A percentile compares a stretch with the other conserved stretches of the same genome.
phyloP scores from a whole-genome alignment of 2,329 filamentous ascomycete species.

The Colletotrichum aenigma region DNA sequence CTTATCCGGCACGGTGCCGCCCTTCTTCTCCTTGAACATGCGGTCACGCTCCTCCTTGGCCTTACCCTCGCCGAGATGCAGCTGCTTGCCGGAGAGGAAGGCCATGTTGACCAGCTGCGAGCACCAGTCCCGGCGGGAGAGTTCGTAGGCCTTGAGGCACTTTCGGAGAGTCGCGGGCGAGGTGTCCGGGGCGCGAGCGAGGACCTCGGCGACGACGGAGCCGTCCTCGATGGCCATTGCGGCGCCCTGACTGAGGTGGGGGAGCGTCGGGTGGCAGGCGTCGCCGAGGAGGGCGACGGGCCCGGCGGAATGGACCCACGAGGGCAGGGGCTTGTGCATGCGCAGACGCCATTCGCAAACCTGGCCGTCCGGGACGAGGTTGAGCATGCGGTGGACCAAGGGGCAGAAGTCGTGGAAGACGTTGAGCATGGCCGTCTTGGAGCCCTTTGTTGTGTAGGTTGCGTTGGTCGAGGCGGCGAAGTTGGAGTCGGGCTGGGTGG shows the following conservation, averaged over 20 bases:
- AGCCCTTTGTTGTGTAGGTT: constrained; percentile 68
- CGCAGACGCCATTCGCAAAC: constrained; percentile 70
- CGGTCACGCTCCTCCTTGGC: constrained; percentile 64
- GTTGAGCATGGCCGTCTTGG: constrained; percentile 64
- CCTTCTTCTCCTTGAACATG: constrained; percentile 57
- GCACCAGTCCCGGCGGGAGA: constrained; percentile 60
- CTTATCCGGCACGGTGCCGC: constrained; percentile 65
- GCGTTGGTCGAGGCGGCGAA: constrained; percentile 61
- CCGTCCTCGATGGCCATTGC: constrained; percentile 73
- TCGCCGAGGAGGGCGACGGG: constrained; percentile 65
- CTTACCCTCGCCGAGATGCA: constrained; percentile 63
- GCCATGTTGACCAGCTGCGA: constrained; percentile 58
- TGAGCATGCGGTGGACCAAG: constrained; percentile 61
- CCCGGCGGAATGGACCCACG: constrained; percentile 57
- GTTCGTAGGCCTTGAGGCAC: constrained; percentile 59
- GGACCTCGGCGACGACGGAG: constrained; percentile 60
- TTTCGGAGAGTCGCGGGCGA: constrained; percentile 45
- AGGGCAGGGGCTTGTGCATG: constrained; percentile 59
- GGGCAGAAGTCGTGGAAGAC: constrained; percentile 67
- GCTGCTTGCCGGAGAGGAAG: constrained; percentile 52
- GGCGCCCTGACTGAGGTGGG: constrained; percentile 70
- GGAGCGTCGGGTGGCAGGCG: constrained; percentile 70
- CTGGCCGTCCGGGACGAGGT: constrained; percentile 64
- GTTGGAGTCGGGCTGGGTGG: constrained; percentile 65
- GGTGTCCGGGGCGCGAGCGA: constrained; percentile 44